Conservation (phyloP, 345 rosid genomes). For the Pistacia vera region DNA sequence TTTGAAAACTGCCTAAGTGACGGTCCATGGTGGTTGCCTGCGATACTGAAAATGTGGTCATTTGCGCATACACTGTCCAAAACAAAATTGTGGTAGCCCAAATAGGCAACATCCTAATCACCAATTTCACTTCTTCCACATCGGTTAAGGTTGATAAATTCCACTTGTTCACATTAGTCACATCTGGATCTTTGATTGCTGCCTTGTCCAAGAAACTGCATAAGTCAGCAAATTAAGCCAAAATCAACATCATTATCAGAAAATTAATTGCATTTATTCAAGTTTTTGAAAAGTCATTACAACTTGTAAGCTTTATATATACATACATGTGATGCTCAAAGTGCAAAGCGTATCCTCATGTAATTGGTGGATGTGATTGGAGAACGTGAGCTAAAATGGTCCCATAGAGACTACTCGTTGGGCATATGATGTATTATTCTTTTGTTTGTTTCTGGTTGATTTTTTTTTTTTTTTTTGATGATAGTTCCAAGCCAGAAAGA, state of each 20-base stretch:
- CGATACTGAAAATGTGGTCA: conserved; percentile 91
- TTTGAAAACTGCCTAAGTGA: conserved; percentile 72
- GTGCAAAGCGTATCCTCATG: background rate
- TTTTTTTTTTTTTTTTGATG: background rate
- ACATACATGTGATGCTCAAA: background rate
- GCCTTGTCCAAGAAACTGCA: conserved; percentile 88
- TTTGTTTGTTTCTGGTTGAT: background rate
- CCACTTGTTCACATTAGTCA: conserved; percentile 59
- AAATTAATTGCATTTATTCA: background rate
- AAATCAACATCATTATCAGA: background rate
- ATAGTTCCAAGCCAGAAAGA: background rate
- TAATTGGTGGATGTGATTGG: background rate
- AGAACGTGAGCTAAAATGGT: background rate
- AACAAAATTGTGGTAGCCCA: conserved; percentile 92
- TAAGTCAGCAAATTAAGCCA: background rate
- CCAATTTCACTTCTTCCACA: conserved; percentile 91
- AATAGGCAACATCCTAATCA: conserved; percentile 82
- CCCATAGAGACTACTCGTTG: conserved; percentile 3
- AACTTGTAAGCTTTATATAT: background rate
- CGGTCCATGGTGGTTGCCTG: conserved; percentile 95
- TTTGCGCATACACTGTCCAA: conserved; percentile 96
- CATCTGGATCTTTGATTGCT: conserved; percentile 56
- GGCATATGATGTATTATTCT: background rate
- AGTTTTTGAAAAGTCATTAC: too few species aligned
- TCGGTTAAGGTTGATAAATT: conserved; percentile 78